A percentile compares a stretch with the other conserved stretches of the same genome.
phyloP scores from a whole-genome alignment of 2,329 filamentous ascomycete species.

The Rugonectria rugulosa region DNA sequence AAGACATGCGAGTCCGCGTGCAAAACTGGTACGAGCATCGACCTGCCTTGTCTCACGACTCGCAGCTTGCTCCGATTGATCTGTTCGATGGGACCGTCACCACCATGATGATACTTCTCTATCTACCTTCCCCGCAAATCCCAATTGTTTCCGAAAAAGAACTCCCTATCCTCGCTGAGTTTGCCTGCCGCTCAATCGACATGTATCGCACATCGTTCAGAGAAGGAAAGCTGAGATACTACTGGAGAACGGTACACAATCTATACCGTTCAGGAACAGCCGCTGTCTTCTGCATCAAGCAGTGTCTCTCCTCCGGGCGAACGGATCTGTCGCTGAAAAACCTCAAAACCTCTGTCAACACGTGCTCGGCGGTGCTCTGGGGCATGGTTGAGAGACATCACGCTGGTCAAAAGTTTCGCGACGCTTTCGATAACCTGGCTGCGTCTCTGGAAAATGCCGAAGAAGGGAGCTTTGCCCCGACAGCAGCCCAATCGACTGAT shows the following conservation, averaged over 20 bases:
- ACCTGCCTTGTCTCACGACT: too few species aligned
- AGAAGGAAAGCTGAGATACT: conserved; percentile 35
- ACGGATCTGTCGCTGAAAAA: conserved; percentile 3
- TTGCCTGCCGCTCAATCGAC: conserved; percentile 26
- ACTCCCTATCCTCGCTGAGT: conserved; percentile 23
- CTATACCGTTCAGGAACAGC: conserved; percentile 34
- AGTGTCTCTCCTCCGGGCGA: not conserved
- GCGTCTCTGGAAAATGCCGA: not conserved
- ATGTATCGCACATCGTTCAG: conserved; percentile 32
- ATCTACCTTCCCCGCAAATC: too few species aligned
- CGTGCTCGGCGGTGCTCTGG: conserved; percentile 38
- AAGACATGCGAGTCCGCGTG: too few species aligned
- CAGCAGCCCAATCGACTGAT: too few species aligned
- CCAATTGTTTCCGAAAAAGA: conserved; percentile 23
- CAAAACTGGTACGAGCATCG: too few species aligned
- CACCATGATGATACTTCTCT: too few species aligned
- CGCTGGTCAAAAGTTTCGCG: conserved; percentile 33
- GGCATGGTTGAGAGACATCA: conserved; percentile 41
- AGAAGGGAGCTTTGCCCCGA: not conserved
- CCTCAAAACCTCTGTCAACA: conserved; percentile 19
- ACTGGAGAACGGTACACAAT: conserved; percentile 39
- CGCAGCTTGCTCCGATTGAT: too few species aligned
- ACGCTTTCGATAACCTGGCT: conserved; percentile 34
- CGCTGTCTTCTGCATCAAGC: conserved; percentile 30
- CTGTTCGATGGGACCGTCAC: too few species aligned